Base-by-base conservation (phyloP, 176 grass and related monocot genomes). In the Zea luxurians region DNA sequence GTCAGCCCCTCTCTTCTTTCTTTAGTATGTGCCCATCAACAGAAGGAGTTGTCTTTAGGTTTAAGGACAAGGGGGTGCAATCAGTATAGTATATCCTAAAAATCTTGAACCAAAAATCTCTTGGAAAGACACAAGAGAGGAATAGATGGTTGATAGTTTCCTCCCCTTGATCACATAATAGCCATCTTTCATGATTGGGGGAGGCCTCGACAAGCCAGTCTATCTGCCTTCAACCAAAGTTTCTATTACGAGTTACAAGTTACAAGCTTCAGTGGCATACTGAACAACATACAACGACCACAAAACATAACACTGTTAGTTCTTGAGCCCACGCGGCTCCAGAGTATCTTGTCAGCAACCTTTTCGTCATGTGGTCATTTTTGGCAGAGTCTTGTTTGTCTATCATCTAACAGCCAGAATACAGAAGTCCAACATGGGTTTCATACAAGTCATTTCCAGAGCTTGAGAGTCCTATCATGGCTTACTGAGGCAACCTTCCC, bases 401-500 rank as follows among this genome's bases (percentile, higher is more conserved):
- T 81, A 80, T 55, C 61, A 73, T 66, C 87, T 85, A 81, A 80
- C 15, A 45, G 66, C 52, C 58, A 71, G 12, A 89, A 71, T 13
- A 42, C 80, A 85, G n/a, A 65, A 37, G 38, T 48, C n/a, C 37
- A 74, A 64, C 46, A 70, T 49, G 3, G 7, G 49, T 58, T 8
- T 77, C 74, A 79, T 70, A 80, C 70, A 84, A 9, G 35, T 94
- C 82, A 94, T 78, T 94, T 98, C 95, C 95, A 98, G 49, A 98
- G 86, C 83, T 98, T 98, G 73, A 98, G 74, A 70, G 71, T 75
- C 78, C 53, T 92, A 78, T 98, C 95, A 87, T 98, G 95, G 48
- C 95, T 94, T 61, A 85, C 91, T 48, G 95, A 98, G 27, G 95
- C 95, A 74, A 98, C 86, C 71, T 92, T 84, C 42, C 95, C 95